Evolutionary conservation across 2,329 filamentous ascomycete species (phyloP).

Genomic region (Alternaria incomplexa): DNA sequence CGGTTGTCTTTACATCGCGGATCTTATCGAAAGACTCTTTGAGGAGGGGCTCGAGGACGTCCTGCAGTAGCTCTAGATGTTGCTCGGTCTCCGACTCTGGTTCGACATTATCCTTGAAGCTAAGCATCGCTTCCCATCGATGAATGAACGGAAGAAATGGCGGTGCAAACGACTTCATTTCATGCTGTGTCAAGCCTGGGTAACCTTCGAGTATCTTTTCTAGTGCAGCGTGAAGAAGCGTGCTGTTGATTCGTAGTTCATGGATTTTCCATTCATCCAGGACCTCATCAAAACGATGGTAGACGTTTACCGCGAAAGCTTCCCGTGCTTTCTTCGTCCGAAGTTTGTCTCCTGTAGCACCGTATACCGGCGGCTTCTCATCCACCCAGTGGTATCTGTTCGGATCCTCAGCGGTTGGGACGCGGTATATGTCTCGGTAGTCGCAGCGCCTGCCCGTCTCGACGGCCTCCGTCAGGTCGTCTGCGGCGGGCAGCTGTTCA

Average conservation of each 20-base stretch:
- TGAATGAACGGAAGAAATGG: conserved; percentile 69
- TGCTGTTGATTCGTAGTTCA: conserved; percentile 59
- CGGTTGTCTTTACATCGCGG: conserved; percentile 40
- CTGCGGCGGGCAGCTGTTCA: neutral
- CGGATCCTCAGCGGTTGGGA: conserved; percentile 1
- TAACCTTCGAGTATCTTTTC: conserved; percentile 62
- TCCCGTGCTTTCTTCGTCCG: conserved; percentile 22
- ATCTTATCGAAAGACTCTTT: conserved; percentile 8
- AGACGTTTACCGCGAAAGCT: conserved; percentile 16
- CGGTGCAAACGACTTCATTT: conserved; percentile 63
- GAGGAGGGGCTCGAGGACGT: conserved; percentile 29
- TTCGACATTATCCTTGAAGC: conserved; percentile 5
- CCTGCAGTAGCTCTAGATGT: conserved; percentile 42
- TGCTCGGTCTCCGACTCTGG: neutral
- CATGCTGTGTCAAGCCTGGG: conserved; percentile 65
- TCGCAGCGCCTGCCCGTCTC: conserved; percentile 17
- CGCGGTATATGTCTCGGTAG: conserved; percentile 10
- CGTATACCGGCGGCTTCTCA: conserved; percentile 3
- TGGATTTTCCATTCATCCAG: conserved; percentile 9
- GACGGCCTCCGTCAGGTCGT: conserved; percentile 14
- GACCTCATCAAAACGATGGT: conserved; percentile 7
- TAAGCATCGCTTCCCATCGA: conserved; percentile 58
- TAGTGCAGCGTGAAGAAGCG: conserved; percentile 63
- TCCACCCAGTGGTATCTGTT: conserved; percentile 14
- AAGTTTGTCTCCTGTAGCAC: neutral